These are phyloP conservation scores for Pontederia paniculata DNA, from an alignment of 176 grass and related monocot species.

Conservation along the genomic window DNA sequence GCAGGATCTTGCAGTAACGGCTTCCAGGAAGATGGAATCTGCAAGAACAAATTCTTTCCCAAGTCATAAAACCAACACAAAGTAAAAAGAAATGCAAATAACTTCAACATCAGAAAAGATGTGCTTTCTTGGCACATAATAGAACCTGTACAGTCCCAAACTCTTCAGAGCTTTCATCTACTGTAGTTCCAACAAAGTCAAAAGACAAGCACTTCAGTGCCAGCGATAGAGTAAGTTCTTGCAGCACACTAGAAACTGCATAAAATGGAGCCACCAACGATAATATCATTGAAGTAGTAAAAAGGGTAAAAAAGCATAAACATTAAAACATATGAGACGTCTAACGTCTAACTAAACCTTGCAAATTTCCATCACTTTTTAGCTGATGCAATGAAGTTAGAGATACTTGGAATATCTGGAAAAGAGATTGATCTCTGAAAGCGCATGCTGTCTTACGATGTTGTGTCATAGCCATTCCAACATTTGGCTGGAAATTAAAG, in stretches of 20 bases:
- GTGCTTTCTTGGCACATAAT: constrained; percentile 4
- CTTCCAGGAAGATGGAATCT: constrained; percentile 97
- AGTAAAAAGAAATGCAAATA: background rate
- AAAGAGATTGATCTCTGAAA: constrained; percentile 90
- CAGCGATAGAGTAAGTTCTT: constrained; percentile 72
- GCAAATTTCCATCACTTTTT: constrained; percentile 59
- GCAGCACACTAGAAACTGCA: constrained; percentile 61
- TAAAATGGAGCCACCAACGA: constrained; percentile 19
- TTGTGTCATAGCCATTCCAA: constrained; percentile 46
- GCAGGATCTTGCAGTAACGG: constrained; percentile 82
- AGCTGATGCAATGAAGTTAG: constrained; percentile 85
- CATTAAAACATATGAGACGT: constrained; percentile 11
- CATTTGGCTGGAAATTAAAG: constrained; percentile 33
- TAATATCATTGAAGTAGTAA: background rate
- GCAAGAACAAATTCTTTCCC: constrained; percentile 19
- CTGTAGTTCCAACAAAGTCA: constrained; percentile 91
- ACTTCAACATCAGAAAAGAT: background rate
- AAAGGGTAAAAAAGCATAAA: background rate
- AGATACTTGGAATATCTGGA: constrained; percentile 98
- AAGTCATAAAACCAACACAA: background rate
- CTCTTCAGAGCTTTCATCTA: constrained; percentile 99
- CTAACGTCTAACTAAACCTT: constrained; percentile 36
- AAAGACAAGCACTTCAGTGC: constrained; percentile 92
- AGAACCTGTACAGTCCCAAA: constrained; percentile 97
- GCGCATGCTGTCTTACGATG: constrained; percentile 69